Percentiles rank a stretch among this genome's conserved stretches.
Evolutionary conservation across 2,329 filamentous ascomycete genomes (phyloP).

Genomic region (Colletotrichum gigasporum): DNA sequence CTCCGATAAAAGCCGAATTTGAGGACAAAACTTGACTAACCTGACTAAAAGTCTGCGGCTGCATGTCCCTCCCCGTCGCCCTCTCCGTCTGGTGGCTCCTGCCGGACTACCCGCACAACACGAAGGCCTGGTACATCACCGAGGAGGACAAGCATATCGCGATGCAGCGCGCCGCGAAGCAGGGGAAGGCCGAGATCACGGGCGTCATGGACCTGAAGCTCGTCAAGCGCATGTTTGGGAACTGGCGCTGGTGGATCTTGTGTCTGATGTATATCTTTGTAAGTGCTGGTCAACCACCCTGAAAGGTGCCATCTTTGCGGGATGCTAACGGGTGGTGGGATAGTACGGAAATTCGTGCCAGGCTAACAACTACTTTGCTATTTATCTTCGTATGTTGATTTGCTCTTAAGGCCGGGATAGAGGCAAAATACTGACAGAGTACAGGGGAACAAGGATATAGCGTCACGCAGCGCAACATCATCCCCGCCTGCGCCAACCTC

Average conservation of each 20-base stretch:
- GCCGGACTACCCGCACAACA: conserved; percentile 40
- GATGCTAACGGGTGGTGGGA: not conserved
- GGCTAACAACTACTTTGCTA: conserved; percentile 13
- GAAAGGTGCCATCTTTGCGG: not conserved
- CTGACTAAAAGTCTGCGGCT: conserved; percentile 14
- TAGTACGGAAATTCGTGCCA: conserved; percentile 19
- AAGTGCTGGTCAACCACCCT: too few relatives aligned
- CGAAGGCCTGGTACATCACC: conserved; percentile 38
- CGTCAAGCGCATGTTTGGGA: conserved; percentile 36
- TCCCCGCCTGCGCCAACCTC: conserved; percentile 20
- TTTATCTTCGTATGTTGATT: not conserved
- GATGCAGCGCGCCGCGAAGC: conserved; percentile 33
- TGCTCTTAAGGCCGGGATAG: accelerated
- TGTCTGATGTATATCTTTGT: conserved; percentile 40
- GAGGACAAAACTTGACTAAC: not conserved
- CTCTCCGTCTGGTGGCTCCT: conserved; percentile 39
- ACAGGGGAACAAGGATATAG: conserved; percentile 13
- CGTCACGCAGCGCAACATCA: conserved; percentile 22
- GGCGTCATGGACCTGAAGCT: conserved; percentile 35
- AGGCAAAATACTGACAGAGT: not conserved
- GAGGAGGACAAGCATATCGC: conserved; percentile 36
- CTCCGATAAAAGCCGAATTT: conserved; percentile 21
- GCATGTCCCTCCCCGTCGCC: conserved; percentile 41
- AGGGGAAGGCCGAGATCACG: conserved; percentile 38
- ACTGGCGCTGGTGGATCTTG: conserved; percentile 41